A percentile compares a stretch with the other conserved stretches of the same genome.
Conservation (phyloP, 1,284 basidiomycete species). For the Ustilago cynodontis region DNA sequence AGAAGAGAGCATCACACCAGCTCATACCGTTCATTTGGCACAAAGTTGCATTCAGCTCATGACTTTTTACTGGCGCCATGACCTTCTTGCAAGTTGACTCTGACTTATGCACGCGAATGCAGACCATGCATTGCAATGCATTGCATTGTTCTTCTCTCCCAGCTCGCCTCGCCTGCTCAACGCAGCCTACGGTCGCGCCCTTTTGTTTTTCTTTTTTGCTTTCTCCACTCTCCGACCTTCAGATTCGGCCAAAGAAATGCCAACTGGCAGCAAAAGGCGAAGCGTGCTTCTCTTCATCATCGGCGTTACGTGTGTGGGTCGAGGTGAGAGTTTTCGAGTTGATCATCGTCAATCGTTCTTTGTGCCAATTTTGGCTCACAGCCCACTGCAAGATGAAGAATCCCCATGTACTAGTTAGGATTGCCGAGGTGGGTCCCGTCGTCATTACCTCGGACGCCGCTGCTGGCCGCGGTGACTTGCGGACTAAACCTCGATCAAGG, state of each 20-base stretch:
- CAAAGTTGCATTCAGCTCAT: not conserved
- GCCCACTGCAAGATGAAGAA: not conserved
- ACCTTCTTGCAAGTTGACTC: not conserved
- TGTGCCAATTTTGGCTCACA: not conserved
- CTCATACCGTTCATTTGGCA: not conserved
- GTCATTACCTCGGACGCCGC: not conserved
- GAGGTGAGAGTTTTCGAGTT: no score
- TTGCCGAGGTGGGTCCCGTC: not conserved
- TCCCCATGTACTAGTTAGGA: not conserved
- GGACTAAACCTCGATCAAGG: not conserved
- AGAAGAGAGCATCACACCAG: not conserved
- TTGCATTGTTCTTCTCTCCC: not conserved
- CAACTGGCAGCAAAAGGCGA: not conserved
- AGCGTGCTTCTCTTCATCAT: not conserved
- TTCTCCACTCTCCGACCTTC: not conserved
- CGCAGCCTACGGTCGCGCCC: not conserved
- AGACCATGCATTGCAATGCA: constrained; percentile 1
- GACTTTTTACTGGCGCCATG: not conserved
- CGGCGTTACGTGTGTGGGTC: not conserved
- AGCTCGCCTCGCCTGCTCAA: not conserved
- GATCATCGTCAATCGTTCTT: no score
- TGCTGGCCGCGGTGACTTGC: not conserved
- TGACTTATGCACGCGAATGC: no score
- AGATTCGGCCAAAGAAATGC: not conserved
- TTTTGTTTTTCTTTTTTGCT: not conserved